Evolutionary conservation across 2,329 filamentous ascomycete genomes (phyloP), one percentile per base, ranked within the genome.

Genomic region (Aspergillus sp.): DNA sequence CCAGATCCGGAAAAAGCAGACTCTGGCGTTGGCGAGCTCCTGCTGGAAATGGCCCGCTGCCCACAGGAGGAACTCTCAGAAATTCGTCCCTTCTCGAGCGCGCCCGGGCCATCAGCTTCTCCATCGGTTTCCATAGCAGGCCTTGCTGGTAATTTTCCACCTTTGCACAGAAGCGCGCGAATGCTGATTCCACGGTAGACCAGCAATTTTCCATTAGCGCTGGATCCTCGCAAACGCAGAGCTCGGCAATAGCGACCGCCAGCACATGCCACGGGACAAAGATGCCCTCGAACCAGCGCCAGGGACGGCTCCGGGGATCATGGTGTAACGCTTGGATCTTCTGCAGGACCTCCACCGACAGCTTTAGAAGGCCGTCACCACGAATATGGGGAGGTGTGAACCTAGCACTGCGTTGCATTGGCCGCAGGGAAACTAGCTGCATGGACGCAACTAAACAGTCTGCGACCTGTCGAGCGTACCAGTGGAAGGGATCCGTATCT

Each of bases 241-340:
- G 41, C 26, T 57, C 51, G 8, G 52, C 48, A 13, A 56, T 37
- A 12, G 52, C 53, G 8, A 57, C 51, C 3, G 51, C 51, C 4
- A 57, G 42, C 2, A 42, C 48, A 25, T 57, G 54, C 54, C 54
- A 57, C 1, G 52, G 54, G 14, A 52, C 47, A 42, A 52, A 57
- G 14, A 53, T 30, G 4, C 39, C 41, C 2, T 41, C 43, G 15
- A 49, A 45, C 53, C 53, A 57, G n/a, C 31, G 36, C 49, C 49
- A 57, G 3, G 40, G 31, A 5, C 29, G 14, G 11, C 37, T 38
- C 4, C 40, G 40, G 5, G 45, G 48, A 26, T 57, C 43, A 14
- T 22, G 35, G 24, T 41, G 40, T n/a, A 42, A 30, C 17, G 45
- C 36, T 5, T 48, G 38, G 2, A 42, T 25, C n/a, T 32, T 40